These are phyloP conservation scores for Puccinia triticina DNA, from an alignment of 1,284 basidiomycete genomes.

Conservation along the genomic window DNA sequence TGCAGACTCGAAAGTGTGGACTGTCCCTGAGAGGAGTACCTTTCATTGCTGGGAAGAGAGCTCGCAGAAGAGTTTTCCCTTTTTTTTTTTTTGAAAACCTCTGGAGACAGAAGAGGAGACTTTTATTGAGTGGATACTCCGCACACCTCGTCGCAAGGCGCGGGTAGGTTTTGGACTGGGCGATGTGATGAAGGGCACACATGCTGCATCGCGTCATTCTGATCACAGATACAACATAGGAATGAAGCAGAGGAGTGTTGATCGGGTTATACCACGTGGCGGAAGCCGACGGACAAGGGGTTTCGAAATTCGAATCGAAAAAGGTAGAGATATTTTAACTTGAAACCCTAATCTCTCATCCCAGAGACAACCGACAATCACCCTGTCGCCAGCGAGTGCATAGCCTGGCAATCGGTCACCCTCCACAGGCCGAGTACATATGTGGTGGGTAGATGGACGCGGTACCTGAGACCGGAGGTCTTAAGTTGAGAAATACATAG, in stretches of 20 bases:
- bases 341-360: constrained; percentile 2
- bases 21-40: constrained; percentile 1
- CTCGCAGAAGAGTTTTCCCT: background rate
- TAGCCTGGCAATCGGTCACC: background rate
- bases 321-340: background rate
- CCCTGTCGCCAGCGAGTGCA: constrained; percentile 1
- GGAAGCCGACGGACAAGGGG: constrained; percentile 7
- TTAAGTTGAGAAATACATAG: background rate
- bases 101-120: background rate
- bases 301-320: background rate
- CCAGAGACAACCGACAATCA: background rate
- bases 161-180: background rate
- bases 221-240: constrained; percentile 14
- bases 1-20: background rate
- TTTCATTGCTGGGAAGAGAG: background rate
- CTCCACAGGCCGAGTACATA: background rate
- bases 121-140: background rate
- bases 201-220: background rate
- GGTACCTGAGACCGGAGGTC: constrained; percentile 21
- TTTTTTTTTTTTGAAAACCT: background rate
- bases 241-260: constrained; percentile 11
- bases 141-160: background rate
- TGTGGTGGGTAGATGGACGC: background rate
- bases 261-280: constrained; percentile 28
- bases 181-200: background rate